phyloP scores from a whole-genome alignment of 78 protist species.

The Speleostelium caveatum region DNA sequence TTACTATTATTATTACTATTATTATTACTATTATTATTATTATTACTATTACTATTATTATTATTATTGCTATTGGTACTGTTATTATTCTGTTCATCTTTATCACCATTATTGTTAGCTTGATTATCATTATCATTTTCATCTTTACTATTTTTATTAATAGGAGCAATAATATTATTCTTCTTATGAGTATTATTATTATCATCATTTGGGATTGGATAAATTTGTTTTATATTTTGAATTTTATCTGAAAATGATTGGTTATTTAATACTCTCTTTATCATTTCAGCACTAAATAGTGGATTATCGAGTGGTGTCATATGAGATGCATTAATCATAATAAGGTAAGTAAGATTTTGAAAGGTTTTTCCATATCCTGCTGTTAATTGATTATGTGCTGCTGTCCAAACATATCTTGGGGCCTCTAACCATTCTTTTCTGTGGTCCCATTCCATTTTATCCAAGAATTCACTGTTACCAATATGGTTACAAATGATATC shows the following conservation, averaged over 20 bases:
- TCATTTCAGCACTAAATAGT: slow-evolving; percentile 21
- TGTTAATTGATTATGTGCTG: background rate
- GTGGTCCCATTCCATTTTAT: slow-evolving; percentile 29
- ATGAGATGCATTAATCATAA: slow-evolving; percentile 21
- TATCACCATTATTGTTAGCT: background rate
- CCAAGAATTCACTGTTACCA: slow-evolving; percentile 50
- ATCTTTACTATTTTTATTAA: background rate
- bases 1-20: background rate
- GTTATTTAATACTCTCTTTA: slow-evolving; percentile 13
- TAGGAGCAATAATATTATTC: background rate
- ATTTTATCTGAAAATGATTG: background rate
- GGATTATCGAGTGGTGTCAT: slow-evolving; percentile 67
- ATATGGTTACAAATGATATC: slow-evolving; percentile 75
- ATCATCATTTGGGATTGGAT: background rate
- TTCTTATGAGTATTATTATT: background rate
- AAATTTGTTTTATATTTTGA: background rate
- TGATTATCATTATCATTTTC: background rate
- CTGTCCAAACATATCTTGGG: slow-evolving; percentile 34
- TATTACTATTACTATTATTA: background rate
- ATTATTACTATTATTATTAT: too few species aligned
- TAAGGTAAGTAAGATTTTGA: slow-evolving; percentile 39
- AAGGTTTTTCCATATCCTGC: slow-evolving; percentile 33
- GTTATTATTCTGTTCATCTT: background rate
- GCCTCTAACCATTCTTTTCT: slow-evolving; percentile 23
- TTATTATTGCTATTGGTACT: too few species aligned